phyloP scores from a whole-genome alignment of 2,329 filamentous ascomycete species.

The Tolypocladium inflatum region DNA sequence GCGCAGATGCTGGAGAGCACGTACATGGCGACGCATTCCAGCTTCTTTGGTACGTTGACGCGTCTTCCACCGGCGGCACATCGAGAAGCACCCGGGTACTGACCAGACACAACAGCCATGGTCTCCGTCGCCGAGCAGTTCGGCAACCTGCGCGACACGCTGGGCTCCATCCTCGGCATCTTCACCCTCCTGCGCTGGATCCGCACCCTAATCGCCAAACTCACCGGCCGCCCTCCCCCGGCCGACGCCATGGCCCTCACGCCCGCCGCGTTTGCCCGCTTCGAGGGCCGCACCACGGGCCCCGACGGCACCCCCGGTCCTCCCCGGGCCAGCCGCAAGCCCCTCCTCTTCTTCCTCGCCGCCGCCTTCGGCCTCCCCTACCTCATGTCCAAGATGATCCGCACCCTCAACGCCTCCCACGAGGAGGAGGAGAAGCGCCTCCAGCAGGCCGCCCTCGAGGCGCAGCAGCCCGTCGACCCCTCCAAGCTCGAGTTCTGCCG shows the following conservation, averaged over 20 bases:
- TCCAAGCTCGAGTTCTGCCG: constrained; percentile 94
- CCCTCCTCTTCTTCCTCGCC: constrained; percentile 88
- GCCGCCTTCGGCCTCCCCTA: constrained; percentile 94
- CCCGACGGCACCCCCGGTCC: constrained; percentile 55
- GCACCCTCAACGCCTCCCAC: constrained; percentile 69
- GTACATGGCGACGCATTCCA: constrained; percentile 98
- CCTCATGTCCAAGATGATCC: constrained; percentile 93
- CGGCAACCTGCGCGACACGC: constrained; percentile 81
- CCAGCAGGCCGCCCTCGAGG: constrained; percentile 39
- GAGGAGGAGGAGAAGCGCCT: constrained; percentile 67
- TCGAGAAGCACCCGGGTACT: neutral
- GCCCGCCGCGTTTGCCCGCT: constrained; percentile 81
- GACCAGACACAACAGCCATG: constrained; percentile 57
- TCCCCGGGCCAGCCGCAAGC: constrained; percentile 80
- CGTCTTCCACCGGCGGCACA: too few relatives aligned
- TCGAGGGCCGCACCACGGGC: constrained; percentile 58
- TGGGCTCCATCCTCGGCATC: constrained; percentile 89
- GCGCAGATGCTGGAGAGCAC: constrained; percentile 99
- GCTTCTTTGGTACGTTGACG: constrained; percentile 74
- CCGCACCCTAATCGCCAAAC: constrained; percentile 78
- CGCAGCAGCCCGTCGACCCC: constrained; percentile 60
- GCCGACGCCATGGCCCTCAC: constrained; percentile 82
- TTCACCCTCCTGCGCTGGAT: constrained; percentile 96
- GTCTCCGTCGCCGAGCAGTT: constrained; percentile 97
- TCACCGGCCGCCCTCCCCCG: constrained; percentile 84